These are phyloP conservation scores for Fusarium albidum DNA, from an alignment of 2,329 filamentous ascomycete species.

Conservation along the genomic window DNA sequence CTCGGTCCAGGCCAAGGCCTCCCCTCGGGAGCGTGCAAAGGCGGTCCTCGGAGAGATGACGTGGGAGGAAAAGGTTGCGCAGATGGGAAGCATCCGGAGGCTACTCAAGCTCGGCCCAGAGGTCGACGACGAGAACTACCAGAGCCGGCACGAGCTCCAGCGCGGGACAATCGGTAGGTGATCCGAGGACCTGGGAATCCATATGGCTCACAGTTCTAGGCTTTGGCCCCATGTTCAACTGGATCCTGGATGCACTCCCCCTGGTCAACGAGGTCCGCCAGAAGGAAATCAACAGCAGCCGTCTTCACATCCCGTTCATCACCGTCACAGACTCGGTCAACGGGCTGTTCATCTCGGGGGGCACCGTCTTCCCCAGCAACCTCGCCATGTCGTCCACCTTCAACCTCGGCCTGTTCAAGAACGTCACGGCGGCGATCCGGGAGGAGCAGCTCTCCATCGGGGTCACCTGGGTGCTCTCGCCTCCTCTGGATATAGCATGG, in stretches of 20 bases:
- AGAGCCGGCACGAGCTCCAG: constrained; percentile 24
- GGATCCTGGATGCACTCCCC: constrained; percentile 39
- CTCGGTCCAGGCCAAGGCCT: constrained; percentile 6
- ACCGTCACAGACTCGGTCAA: constrained; percentile 39
- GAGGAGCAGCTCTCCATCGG: constrained; percentile 45
- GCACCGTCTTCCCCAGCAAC: constrained; percentile 44
- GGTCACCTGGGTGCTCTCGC: constrained; percentile 45
- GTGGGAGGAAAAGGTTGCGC: constrained; percentile 32
- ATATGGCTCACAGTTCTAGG: constrained; percentile 19
- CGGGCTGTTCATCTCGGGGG: constrained; percentile 41
- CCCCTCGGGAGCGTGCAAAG: constrained; percentile 23
- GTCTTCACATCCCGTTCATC: constrained; percentile 31
- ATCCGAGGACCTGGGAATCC: accelerated
- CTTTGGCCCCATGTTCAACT: constrained; percentile 41
- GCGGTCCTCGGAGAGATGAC: constrained; percentile 28
- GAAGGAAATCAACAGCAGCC: constrained; percentile 22
- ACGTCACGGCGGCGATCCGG: constrained; percentile 39
- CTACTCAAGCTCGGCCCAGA: constrained; percentile 15
- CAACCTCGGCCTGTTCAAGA: constrained; percentile 42
- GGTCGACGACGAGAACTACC: constrained; percentile 26
- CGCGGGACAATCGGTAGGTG: constrained; percentile 32
- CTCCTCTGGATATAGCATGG: constrained; percentile 44
- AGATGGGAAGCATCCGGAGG: constrained; percentile 31
- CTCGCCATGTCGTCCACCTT: constrained; percentile 42
- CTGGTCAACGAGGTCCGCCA: constrained; percentile 36